These are phyloP conservation scores for Mrakia blollopis DNA, from an alignment of 768 basidiomycete genomes.

Conservation along the genomic window DNA sequence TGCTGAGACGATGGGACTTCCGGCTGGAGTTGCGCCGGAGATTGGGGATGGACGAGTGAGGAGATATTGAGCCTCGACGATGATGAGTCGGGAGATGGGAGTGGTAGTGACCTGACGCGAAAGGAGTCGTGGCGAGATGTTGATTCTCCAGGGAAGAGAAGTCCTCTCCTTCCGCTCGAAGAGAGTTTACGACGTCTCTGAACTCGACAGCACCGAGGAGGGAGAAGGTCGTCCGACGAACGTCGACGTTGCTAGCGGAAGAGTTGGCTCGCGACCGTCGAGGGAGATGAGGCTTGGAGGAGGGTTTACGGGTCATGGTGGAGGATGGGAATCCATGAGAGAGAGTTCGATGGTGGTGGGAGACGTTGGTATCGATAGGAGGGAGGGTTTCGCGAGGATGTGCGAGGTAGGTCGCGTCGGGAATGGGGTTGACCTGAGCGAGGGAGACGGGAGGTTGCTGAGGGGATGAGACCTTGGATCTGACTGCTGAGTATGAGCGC, in stretches of 20 bases:
- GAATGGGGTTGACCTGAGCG: neutral
- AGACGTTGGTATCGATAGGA: neutral
- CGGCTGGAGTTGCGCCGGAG: neutral
- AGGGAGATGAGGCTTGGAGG: neutral
- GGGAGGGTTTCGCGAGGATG: neutral
- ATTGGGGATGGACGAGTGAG: neutral
- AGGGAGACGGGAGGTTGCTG: neutral
- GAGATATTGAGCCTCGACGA: neutral
- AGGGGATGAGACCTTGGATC: neutral
- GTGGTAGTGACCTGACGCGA: slow-evolving; percentile 71
- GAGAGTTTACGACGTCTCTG: slow-evolving; percentile 75
- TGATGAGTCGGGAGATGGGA: neutral
- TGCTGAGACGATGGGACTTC: neutral
- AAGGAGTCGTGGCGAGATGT: slow-evolving; percentile 57
- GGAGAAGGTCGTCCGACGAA: slow-evolving; percentile 50
- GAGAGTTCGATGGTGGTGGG: neutral
- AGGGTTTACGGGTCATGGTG: no score
- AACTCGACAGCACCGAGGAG: slow-evolving; percentile 95
- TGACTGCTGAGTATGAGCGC: neutral
- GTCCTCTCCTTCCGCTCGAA: slow-evolving; percentile 59
- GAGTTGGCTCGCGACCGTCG: neutral
- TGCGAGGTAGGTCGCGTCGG: neutral
- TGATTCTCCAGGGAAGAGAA: slow-evolving; percentile 50
- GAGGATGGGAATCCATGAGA: neutral
- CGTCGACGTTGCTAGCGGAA: slow-evolving; percentile 14